Percentiles rank a stretch among this genome's conserved stretches.
Conservation (phyloP, 345 rosid species). For the Turritis glabra region DNA sequence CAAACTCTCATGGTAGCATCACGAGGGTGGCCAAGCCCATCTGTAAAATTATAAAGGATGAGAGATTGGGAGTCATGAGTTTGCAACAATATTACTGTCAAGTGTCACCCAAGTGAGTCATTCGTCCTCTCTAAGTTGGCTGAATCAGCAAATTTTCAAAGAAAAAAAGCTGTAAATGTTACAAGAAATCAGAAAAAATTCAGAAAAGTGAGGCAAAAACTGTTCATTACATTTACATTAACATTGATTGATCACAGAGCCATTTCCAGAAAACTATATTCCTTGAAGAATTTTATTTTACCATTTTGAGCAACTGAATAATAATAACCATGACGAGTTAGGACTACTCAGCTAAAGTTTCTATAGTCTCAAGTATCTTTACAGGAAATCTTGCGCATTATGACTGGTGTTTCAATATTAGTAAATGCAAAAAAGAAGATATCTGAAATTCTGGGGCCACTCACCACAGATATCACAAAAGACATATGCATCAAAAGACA, state of each 20-base stretch:
- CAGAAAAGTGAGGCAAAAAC: background rate
- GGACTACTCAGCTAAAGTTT: background rate
- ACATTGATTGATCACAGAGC: background rate
- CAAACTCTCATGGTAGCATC: conserved; percentile 63
- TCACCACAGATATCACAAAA: conserved; percentile 84
- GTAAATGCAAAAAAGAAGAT: conserved; percentile 15
- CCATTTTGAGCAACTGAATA: conserved; percentile 12
- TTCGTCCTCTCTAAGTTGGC: conserved; percentile 4
- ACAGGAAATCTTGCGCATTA: background rate
- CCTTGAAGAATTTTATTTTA: background rate
- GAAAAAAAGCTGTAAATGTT: conserved; percentile 1
- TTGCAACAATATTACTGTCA: conserved; percentile 18
- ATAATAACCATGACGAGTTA: conserved; percentile 2
- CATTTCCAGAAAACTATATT: conserved; percentile 10
- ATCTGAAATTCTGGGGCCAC: conserved; percentile 33
- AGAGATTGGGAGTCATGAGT: conserved; percentile 1
- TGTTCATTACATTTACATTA: background rate
- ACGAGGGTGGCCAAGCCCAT: conserved; percentile 72
- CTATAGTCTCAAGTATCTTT: background rate
- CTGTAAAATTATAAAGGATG: conserved; percentile 48
- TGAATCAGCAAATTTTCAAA: background rate
- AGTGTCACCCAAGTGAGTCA: conserved; percentile 6
- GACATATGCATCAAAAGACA: conserved; percentile 70
- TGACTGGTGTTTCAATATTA: conserved; percentile 10
- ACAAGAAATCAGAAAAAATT: background rate